Evolutionary conservation across 768 basidiomycete species (phyloP).

Genomic region (Boletus pseudopeckii): DNA sequence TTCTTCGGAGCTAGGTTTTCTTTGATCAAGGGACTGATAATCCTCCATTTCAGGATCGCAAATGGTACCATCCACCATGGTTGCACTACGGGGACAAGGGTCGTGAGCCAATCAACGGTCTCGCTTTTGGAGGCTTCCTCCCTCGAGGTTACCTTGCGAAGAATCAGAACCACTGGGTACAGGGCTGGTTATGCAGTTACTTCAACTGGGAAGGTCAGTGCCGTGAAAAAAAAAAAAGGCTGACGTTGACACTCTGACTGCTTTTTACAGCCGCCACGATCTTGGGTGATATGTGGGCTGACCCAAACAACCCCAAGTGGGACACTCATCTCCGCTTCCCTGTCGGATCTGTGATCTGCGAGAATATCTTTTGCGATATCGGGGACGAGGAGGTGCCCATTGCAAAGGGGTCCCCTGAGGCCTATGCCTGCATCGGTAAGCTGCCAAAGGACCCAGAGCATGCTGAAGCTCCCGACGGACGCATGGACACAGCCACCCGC

Average conservation of each 20-base stretch:
- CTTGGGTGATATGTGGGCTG: neutral
- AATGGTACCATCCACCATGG: constrained; percentile 1
- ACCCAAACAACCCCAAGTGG: neutral
- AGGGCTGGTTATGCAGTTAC: constrained; percentile 1
- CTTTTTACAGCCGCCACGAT: neutral
- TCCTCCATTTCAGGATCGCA: neutral
- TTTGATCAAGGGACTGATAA: neutral
- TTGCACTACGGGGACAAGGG: neutral
- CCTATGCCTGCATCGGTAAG: neutral
- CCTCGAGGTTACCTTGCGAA: neutral
- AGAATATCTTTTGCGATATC: neutral
- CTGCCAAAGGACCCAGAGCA: neutral
- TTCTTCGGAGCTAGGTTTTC: neutral
- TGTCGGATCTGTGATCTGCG: constrained; percentile 1
- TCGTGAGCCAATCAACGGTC: constrained; percentile 1
- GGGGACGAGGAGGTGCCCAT: neutral
- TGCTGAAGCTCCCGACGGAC: neutral
- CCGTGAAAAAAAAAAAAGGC: neutral
- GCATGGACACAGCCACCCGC: neutral
- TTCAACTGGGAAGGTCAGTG: constrained; percentile 3
- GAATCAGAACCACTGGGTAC: neutral
- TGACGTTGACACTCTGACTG: neutral
- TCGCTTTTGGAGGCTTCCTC: neutral
- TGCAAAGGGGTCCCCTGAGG: neutral
- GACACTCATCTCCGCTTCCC: neutral